A percentile compares a stretch with the other conserved stretches of the same genome.
Evolutionary conservation across 2,329 filamentous ascomycete genomes (phyloP).

Genomic region (Venturia pyrina): DNA sequence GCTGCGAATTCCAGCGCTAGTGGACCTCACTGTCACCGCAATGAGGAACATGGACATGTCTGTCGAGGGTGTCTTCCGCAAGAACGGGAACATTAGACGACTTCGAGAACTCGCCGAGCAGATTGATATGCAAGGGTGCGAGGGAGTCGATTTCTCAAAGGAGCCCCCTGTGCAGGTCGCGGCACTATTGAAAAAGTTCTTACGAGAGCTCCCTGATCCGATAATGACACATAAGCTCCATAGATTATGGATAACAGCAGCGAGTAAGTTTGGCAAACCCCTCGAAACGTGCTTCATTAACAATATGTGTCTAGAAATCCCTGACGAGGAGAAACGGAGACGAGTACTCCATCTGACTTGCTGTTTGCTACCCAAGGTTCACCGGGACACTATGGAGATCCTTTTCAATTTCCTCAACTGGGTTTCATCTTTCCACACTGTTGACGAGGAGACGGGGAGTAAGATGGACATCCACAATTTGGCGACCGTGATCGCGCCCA

Average conservation of each 20-base stretch:
- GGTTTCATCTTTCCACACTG: slow-evolving; percentile 93
- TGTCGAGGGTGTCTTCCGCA: slow-evolving; percentile 95
- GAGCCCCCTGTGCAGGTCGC: slow-evolving; percentile 91
- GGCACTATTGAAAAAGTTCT: slow-evolving; percentile 87
- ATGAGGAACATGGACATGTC: slow-evolving; percentile 99
- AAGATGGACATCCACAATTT: slow-evolving; percentile 99
- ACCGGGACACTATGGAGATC: slow-evolving; percentile 90
- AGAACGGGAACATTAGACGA: slow-evolving; percentile 97
- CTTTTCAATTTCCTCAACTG: slow-evolving; percentile 94
- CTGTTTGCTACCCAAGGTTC: slow-evolving; percentile 83
- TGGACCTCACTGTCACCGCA: slow-evolving; percentile 88
- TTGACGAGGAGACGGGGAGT: slow-evolving; percentile 92
- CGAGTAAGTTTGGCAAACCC: slow-evolving; percentile 44
- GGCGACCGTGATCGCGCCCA: slow-evolving; percentile 93
- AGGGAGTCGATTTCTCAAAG: slow-evolving; percentile 73
- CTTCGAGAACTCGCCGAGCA: slow-evolving; percentile 75
- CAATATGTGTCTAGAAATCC: slow-evolving; percentile 46
- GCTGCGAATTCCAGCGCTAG: slow-evolving; percentile 79
- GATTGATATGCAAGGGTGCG: slow-evolving; percentile 78
- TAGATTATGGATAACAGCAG: slow-evolving; percentile 77
- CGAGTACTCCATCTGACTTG: slow-evolving; percentile 83
- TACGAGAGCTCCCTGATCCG: slow-evolving; percentile 88
- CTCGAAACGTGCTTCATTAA: neutral
- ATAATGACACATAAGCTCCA: slow-evolving; percentile 93
- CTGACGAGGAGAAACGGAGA: slow-evolving; percentile 69